These are phyloP conservation scores for Tylopilus sp. DNA, from an alignment of 1,284 basidiomycete species.

Conservation along the genomic window DNA sequence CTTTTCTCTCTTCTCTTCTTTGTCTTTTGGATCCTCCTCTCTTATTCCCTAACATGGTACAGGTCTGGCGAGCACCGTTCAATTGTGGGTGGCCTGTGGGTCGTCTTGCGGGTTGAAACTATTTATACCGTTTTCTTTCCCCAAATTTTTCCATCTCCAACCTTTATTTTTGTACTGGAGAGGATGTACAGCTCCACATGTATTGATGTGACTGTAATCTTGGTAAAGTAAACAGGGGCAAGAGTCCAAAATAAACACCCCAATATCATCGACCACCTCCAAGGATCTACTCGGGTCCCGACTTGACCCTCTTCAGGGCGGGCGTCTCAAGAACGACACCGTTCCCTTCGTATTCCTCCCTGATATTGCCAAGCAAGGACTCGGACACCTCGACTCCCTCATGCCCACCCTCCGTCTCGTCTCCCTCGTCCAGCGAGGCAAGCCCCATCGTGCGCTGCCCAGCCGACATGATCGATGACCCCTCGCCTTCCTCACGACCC, in stretches of 20 bases:
- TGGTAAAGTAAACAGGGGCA: constrained; percentile 8
- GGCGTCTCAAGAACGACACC: constrained; percentile 20
- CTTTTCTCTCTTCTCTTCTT: constrained; percentile 5
- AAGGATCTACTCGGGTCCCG: constrained; percentile 15
- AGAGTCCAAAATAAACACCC: background rate
- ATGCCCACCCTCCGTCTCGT: constrained; percentile 13
- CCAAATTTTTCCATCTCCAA: background rate
- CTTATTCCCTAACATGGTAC: constrained; percentile 10
- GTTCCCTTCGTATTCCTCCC: constrained; percentile 28
- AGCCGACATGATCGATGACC: constrained; percentile 7
- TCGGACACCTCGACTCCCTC: constrained; percentile 9
- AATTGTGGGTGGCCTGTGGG: background rate
- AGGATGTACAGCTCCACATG: constrained; percentile 21
- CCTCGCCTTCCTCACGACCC: constrained; percentile 9
- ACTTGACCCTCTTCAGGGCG: constrained; percentile 24
- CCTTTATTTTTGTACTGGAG: constrained; percentile 13
- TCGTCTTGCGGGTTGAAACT: constrained; percentile 13
- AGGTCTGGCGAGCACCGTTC: constrained; percentile 4
- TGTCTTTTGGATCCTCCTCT: background rate
- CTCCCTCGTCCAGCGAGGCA: constrained; percentile 17
- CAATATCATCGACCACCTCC: background rate
- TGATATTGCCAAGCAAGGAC: constrained; percentile 24
- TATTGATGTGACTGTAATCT: constrained; percentile 22
- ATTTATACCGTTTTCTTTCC: constrained; percentile 25
- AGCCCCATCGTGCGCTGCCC: constrained; percentile 11